Evolutionary conservation across 192 early-diverging fungal species (phyloP).

Genomic region (Backusella westeae): DNA sequence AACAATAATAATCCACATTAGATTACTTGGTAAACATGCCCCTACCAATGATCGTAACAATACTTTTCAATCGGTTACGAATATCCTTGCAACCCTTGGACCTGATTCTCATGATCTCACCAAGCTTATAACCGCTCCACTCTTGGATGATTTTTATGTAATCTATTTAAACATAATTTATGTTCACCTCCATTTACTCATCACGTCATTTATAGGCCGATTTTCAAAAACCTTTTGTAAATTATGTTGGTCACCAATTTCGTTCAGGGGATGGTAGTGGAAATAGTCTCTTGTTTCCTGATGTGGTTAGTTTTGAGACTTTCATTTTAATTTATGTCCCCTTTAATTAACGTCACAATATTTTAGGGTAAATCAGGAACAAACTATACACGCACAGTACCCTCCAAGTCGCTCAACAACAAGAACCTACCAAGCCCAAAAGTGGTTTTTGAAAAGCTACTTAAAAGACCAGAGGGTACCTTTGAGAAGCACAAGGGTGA

Average conservation of each 20-base stretch:
- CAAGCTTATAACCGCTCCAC: constrained; percentile 2
- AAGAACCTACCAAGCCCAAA: constrained; percentile 9
- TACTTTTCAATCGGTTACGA: constrained; percentile 12
- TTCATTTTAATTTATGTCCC: too few species aligned
- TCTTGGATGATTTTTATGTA: constrained; percentile 12
- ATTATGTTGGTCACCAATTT: constrained; percentile 21
- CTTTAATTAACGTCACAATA: neutral
- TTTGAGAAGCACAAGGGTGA: constrained; percentile 30
- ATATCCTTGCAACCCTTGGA: constrained; percentile 3
- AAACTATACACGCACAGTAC: constrained; percentile 14
- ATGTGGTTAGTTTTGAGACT: constrained; percentile 9
- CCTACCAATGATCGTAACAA: constrained; percentile 22
- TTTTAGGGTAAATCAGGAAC: constrained; percentile 17
- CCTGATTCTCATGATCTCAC: constrained; percentile 11
- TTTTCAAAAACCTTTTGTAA: constrained; percentile 21
- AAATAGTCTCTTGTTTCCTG: constrained; percentile 22
- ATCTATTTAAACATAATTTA: neutral
- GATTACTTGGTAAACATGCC: constrained; percentile 10
- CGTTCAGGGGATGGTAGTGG: constrained; percentile 22
- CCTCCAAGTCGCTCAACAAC: neutral
- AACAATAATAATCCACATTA: neutral
- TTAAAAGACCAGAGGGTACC: constrained; percentile 18
- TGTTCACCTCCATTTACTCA: neutral
- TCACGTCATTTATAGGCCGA: neutral
- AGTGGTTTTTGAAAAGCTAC: constrained; percentile 8